A percentile compares a stretch with the other conserved stretches of the same genome.
These are phyloP conservation scores for Grosmannia clavigera DNA, from an alignment of 2,329 filamentous ascomycete species.

Conservation along the genomic window DNA sequence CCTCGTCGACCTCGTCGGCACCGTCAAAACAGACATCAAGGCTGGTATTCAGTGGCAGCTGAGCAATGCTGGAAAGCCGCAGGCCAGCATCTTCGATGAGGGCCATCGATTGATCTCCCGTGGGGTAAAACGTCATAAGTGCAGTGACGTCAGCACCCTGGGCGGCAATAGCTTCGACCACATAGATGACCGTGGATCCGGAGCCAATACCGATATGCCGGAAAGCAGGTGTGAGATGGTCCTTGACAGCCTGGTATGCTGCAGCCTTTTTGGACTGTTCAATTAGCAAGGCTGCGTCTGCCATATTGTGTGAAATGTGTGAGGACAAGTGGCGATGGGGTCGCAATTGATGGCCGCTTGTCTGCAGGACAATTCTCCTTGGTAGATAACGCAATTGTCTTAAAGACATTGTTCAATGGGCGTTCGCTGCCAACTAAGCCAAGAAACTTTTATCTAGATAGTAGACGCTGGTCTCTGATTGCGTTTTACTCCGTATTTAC, in stretches of 20 bases:
- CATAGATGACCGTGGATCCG: constrained; percentile 71
- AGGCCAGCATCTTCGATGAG: constrained; percentile 73
- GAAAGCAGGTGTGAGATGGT: constrained; percentile 53
- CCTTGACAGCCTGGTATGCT: constrained; percentile 59
- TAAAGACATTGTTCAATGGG: too few relatives aligned
- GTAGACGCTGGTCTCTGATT: too few relatives aligned
- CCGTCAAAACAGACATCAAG: constrained; percentile 93
- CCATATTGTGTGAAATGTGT: background rate
- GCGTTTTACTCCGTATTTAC: too few relatives aligned
- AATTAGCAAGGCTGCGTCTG: constrained; percentile 27
- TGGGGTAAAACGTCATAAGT: constrained; percentile 77
- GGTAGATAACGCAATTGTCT: background rate
- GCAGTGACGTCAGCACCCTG: constrained; percentile 41
- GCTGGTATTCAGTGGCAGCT: constrained; percentile 42
- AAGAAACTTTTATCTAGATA: too few relatives aligned
- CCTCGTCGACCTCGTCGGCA: constrained; percentile 90
- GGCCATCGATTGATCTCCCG: constrained; percentile 80
- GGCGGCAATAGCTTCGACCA: constrained; percentile 66
- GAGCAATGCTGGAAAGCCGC: constrained; percentile 64
- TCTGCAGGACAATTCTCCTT: background rate
- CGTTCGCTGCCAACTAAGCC: too few relatives aligned
- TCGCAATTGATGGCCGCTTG: background rate
- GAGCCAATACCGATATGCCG: constrained; percentile 68
- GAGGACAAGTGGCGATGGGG: background rate
- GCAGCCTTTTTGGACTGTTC: constrained; percentile 66